Evolutionary conservation across 495 filamentous ascomycete species (phyloP).

Genomic region (Neurospora tetrasperma): DNA sequence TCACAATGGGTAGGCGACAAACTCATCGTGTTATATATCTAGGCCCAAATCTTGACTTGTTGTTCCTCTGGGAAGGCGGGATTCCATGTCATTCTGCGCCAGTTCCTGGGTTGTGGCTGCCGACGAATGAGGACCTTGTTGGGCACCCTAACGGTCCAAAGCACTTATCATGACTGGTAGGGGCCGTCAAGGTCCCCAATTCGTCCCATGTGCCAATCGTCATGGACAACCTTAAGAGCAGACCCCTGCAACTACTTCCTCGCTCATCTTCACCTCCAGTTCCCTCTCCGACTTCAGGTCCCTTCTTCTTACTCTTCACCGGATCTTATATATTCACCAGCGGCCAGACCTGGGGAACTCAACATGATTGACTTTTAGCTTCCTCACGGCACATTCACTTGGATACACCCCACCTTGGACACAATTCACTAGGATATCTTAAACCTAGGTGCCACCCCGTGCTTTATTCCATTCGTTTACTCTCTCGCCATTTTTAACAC

Average conservation of each 20-base stretch:
- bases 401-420: neutral
- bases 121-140: conserved; percentile 1
- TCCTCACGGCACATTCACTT: neutral
- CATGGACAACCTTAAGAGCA: neutral
- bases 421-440: neutral
- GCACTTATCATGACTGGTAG: neutral
- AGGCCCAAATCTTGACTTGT: neutral
- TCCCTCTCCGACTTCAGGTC: neutral
- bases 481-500: neutral
- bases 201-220: neutral
- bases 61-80: neutral
- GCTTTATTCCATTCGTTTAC: neutral
- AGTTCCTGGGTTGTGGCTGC: neutral
- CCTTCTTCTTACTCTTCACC: neutral
- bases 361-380: neutral
- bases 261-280: neutral
- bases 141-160: neutral
- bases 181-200: neutral
- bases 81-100: neutral
- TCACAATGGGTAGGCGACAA: neutral
- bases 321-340: neutral
- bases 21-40: neutral
- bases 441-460: neutral
- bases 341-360: neutral
- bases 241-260: neutral